These are phyloP conservation scores for Fusarium tupiense DNA, from an alignment of 2,329 filamentous ascomycete species.

Conservation along the genomic window DNA sequence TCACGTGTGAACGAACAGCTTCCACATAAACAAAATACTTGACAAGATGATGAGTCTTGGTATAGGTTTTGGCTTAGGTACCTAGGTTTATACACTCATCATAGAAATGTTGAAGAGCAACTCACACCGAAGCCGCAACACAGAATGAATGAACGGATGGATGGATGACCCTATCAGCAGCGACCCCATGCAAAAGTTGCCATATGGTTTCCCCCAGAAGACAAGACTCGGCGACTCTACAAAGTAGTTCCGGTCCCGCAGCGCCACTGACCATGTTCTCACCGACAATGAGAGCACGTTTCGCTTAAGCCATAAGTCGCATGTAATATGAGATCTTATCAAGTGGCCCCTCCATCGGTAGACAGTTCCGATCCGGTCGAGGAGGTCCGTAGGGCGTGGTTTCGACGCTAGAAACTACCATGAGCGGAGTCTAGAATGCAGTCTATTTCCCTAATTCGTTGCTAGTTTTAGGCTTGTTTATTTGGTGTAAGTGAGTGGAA, in stretches of 20 bases:
- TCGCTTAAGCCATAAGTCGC: background rate
- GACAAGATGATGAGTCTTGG: background rate
- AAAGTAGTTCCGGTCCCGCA: slow-evolving; percentile 22
- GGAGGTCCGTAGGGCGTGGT: slow-evolving; percentile 10
- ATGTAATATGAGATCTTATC: background rate
- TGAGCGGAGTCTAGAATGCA: slow-evolving; percentile 13
- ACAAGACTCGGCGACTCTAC: background rate
- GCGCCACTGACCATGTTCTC: slow-evolving; percentile 10
- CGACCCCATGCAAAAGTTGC: background rate
- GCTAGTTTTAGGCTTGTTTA: background rate
- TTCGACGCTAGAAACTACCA: slow-evolving; percentile 20
- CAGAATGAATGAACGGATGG: background rate
- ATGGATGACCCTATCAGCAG: background rate
- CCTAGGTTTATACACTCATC: background rate
- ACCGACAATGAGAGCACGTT: background rate
- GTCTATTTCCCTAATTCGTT: slow-evolving; percentile 1
- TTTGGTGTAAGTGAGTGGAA: background rate
- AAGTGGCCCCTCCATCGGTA: slow-evolving; percentile 10
- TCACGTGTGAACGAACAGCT: background rate
- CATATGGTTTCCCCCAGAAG: background rate
- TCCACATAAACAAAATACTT: background rate
- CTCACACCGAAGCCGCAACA: background rate
- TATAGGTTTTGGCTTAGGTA: background rate
- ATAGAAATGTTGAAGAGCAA: background rate
- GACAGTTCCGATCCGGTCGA: slow-evolving; percentile 26